These are phyloP conservation scores for Globisporangium middletonii DNA, from an alignment of 352 stramenopile genomes.

Conservation along the genomic window DNA sequence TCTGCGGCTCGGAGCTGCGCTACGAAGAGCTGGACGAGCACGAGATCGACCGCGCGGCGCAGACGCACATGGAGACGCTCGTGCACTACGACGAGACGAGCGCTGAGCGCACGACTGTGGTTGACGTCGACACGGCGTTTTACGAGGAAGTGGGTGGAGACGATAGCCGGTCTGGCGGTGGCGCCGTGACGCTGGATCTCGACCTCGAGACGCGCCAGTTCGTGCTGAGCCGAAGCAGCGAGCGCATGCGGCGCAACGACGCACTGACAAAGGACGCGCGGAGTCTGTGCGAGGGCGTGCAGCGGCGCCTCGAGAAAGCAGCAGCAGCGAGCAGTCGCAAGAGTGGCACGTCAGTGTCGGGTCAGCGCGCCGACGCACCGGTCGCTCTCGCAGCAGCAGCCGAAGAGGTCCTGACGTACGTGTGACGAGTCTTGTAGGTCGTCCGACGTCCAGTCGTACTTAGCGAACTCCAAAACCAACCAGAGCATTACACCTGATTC, in stretches of 20 bases:
- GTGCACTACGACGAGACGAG: conserved; percentile 41
- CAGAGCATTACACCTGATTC: not conserved
- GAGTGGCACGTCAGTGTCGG: conserved; percentile 3
- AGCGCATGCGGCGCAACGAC: conserved; percentile 37
- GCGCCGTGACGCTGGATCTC: conserved; percentile 35
- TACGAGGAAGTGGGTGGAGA: conserved; percentile 22
- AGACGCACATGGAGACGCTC: conserved; percentile 52
- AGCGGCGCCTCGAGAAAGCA: conserved; percentile 35
- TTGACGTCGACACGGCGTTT: conserved; percentile 39
- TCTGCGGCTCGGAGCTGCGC: conserved; percentile 48
- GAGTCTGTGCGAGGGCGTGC: conserved; percentile 39
- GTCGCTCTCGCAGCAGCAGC: not conserved
- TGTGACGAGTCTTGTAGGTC: not conserved
- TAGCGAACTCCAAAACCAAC: no score
- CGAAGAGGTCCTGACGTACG: not conserved
- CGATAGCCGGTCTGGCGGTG: not conserved
- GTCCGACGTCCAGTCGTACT: not conserved
- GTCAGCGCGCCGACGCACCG: not conserved
- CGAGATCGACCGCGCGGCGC: conserved; percentile 25
- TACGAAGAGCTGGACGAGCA: conserved; percentile 42
- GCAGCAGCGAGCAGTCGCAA: conserved; percentile 17
- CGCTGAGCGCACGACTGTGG: conserved; percentile 33
- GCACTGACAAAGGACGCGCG: conserved; percentile 47
- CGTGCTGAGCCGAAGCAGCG: conserved; percentile 11
- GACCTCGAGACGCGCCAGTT: conserved; percentile 45